Percentiles rank a stretch among this genome's conserved stretches.
These are phyloP conservation scores for Diplodia intermedia DNA, from an alignment of 2,329 filamentous ascomycete genomes.

Conservation along the genomic window DNA sequence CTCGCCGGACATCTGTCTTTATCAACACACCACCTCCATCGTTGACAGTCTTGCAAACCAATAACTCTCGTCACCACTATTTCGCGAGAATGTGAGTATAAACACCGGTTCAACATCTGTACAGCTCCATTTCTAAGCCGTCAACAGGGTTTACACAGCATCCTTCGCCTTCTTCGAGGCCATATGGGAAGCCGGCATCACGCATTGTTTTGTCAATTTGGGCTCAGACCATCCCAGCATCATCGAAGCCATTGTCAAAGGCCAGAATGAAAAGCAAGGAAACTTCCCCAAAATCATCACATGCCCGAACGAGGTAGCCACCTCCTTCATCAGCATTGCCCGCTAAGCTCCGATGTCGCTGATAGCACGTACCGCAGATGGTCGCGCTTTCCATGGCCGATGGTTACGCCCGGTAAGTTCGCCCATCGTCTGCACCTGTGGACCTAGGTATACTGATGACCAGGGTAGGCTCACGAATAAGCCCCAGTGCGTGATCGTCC, in stretches of 20 bases:
- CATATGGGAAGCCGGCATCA: slow-evolving; percentile 66
- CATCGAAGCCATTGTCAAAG: slow-evolving; percentile 80
- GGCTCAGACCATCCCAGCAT: slow-evolving; percentile 78
- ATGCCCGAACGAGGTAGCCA: slow-evolving; percentile 75
- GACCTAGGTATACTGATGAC: background rate
- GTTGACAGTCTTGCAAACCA: background rate
- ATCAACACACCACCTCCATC: background rate
- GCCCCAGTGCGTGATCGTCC: slow-evolving; percentile 77
- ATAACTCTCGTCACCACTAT: background rate
- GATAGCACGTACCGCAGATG: slow-evolving; percentile 62
- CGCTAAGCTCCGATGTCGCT: background rate
- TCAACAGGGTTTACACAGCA: slow-evolving; percentile 65
- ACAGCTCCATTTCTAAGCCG: background rate
- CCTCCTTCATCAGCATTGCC: background rate
- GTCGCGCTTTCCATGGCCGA: slow-evolving; percentile 86
- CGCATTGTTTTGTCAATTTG: slow-evolving; percentile 67
- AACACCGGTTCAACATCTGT: background rate
- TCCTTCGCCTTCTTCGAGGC: slow-evolving; percentile 85
- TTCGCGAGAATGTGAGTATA: background rate
- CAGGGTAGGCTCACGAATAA: slow-evolving; percentile 64
- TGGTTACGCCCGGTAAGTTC: slow-evolving; percentile 65
- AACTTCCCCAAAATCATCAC: slow-evolving; percentile 77
- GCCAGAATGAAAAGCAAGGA: slow-evolving; percentile 65
- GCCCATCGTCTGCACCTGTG: too few relatives aligned
- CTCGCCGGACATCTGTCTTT: background rate